These are phyloP conservation scores for Mycena albidolilacea DNA, from an alignment of 768 basidiomycete species.

Conservation along the genomic window DNA sequence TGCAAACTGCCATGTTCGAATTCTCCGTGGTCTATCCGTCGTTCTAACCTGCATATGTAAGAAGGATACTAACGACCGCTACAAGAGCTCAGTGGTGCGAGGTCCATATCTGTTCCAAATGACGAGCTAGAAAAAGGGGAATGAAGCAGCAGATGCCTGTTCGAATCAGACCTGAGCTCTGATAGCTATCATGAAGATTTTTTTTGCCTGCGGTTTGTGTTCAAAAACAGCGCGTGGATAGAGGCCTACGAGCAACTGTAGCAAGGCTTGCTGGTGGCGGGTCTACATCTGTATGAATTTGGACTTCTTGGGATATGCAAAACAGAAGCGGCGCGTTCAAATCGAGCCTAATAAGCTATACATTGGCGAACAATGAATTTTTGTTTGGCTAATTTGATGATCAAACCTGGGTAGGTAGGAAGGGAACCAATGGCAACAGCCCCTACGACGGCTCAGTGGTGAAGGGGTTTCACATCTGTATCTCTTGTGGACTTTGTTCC, in stretches of 20 bases:
- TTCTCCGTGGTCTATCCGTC: too few relatives aligned
- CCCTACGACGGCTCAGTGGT: background rate
- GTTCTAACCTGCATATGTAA: too few relatives aligned
- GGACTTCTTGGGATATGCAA: background rate
- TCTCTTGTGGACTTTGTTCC: background rate
- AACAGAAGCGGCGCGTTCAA: background rate
- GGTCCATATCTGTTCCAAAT: background rate
- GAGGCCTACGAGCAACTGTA: too few relatives aligned
- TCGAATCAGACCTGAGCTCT: background rate
- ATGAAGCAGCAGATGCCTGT: background rate
- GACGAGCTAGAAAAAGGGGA: background rate
- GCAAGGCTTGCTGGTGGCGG: background rate
- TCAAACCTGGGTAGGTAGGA: too few relatives aligned
- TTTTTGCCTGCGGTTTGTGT: too few relatives aligned
- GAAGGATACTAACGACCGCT: too few relatives aligned
- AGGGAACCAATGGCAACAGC: background rate
- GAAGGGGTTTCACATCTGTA: slow-evolving; percentile 3
- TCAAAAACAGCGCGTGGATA: too few relatives aligned
- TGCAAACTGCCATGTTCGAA: too few relatives aligned
- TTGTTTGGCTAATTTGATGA: background rate
- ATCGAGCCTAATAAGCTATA: background rate
- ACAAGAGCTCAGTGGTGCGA: too few relatives aligned
- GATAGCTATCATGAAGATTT: too few relatives aligned
- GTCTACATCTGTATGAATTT: background rate
- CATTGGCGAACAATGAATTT: background rate